Evolutionary conservation across 441 rosid genomes (phyloP), one percentile per base, ranked within the genome.

Genomic region (Brassica hybrid): DNA sequence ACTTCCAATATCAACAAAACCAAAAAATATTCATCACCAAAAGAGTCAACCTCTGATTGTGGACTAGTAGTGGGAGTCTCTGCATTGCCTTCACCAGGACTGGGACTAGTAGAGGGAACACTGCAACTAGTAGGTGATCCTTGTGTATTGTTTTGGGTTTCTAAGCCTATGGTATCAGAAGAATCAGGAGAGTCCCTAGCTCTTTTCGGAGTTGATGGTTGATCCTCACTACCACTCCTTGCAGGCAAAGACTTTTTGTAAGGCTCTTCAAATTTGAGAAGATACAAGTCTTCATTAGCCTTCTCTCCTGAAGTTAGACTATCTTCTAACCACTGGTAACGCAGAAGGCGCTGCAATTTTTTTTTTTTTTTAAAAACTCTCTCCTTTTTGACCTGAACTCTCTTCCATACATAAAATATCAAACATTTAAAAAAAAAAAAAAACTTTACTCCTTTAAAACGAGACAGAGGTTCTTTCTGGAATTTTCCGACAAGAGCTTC

Each of bases 301-400:
- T 84, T 96, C 56, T 88, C 82, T 69, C 98, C 97, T 43, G 79
- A 16, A 74, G 84, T 89, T 82, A 93, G 76, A 67, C 95, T 88
- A 69, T 90, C 97, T 84, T 93, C 97, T 77, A 96, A 81, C 99
- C 98, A 93, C 75, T 86, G 95, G 75, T 86, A 96, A 66, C 50
- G 74, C 17, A 93, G 82, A 80, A 92, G 83, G 65, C 80, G 81
- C 99, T 93, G 86, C n/a, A n/a, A n/a, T n/a, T n/a, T n/a, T n/a
- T n/a, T n/a, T n/a, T n/a, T n/a, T n/a, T n/a, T n/a, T n/a, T n/a
- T n/a, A n/a, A n/a, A n/a, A n/a, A n/a, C n/a, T n/a, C 43, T 23
- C 25, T 59, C 23, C 23, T 34, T 19, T 41, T 18, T 57, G 13
- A 64, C 34, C 17, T 19, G 52, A 65, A 65, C 14, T 23, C 25